Percentiles rank a stretch among this genome's conserved stretches.
These are phyloP conservation scores for Yarrowia sp. DNA, from an alignment of 805 yeast genomes.

Conservation along the genomic window DNA sequence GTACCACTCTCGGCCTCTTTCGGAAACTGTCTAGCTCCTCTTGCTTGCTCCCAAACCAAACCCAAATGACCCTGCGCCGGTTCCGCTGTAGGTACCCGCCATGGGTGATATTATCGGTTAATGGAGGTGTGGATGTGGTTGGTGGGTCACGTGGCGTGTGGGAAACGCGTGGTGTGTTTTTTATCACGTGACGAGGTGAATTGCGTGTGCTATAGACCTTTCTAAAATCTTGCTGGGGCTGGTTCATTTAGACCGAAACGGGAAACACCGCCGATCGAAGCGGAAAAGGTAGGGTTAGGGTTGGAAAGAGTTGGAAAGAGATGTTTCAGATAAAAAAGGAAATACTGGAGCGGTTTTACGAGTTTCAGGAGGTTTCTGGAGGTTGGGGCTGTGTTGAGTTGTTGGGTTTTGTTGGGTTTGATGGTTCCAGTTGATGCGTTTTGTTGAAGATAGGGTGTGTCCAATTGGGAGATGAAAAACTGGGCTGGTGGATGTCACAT, in stretches of 20 bases:
- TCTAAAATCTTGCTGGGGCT: neutral
- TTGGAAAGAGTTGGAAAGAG: neutral
- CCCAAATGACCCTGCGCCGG: neutral
- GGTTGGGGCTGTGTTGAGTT: too few species aligned
- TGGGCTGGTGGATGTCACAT: too few species aligned
- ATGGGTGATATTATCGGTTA: neutral
- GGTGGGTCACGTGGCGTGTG: neutral
- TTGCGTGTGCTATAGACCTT: too few species aligned
- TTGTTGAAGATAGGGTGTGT: too few species aligned
- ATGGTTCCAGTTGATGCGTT: too few species aligned
- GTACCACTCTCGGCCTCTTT: neutral
- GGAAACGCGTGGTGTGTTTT: neutral
- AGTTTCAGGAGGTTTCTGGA: too few species aligned
- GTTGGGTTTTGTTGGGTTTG: too few species aligned
- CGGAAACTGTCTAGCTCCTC: neutral
- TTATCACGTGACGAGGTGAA: neutral
- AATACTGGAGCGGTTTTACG: neutral
- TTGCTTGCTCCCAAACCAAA: neutral
- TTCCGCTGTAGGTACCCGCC: conserved; percentile 9
- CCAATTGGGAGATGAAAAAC: too few species aligned
- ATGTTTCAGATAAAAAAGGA: neutral
- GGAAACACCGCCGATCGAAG: neutral
- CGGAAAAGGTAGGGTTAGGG: neutral
- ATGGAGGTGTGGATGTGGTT: neutral
- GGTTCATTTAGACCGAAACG: conserved; percentile 2